Base-by-base conservation (phyloP, 2,329 filamentous ascomycete genomes). In the Trichoderma arundinaceum region DNA sequence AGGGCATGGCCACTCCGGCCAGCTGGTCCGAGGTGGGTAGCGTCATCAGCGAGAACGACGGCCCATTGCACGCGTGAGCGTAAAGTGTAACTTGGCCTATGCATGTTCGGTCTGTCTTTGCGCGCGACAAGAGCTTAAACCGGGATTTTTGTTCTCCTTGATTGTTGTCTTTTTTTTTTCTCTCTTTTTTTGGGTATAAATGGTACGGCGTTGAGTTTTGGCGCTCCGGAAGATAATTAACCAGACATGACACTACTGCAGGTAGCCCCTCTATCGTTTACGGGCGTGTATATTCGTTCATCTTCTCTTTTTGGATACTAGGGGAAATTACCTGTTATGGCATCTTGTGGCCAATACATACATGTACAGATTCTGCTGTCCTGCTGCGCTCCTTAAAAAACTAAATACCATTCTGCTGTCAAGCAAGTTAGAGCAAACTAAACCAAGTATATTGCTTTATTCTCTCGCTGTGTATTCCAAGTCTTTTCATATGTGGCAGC, bases 21-120 rank as follows among this genome's bases (percentile, higher is more conserved):
- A 88, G 84, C 74, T 90, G 87, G 87, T 87, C 85, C 7, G 87
- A 90, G 72, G 82, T 90, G 13, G 87, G 86, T 66, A 89, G 87
- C 68, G 82, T 86, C 12, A 77, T 88, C 32, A 88, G 86, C 72
- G 84, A 87, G 73, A 83, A 76, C 69, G 84, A 86, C 56, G 74
- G 72, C 9, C 73, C 71, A 7, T 32, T 64, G 46, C 65, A 65
- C 51, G 46, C 53, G 46, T 67, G 51, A 63, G 60, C 41, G 60
- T 39, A 63, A 63, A 28, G 44, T 48, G 44, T 35, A 41, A 22
- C 13, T 41, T 48, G 49, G 51, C 43, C 32, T 43, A 32, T 51
- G 46, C 59, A 62, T 44, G 12, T 35, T 28, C 38, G 38, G 28
- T 9, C 19, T 22, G 22, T 22, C 46, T 7, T 17, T 15, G 39